Percentiles rank a stretch among this genome's conserved stretches.
These are phyloP conservation scores for Plantago coronopus DNA, from an alignment of 305 asterid genomes.

Conservation along the genomic window DNA sequence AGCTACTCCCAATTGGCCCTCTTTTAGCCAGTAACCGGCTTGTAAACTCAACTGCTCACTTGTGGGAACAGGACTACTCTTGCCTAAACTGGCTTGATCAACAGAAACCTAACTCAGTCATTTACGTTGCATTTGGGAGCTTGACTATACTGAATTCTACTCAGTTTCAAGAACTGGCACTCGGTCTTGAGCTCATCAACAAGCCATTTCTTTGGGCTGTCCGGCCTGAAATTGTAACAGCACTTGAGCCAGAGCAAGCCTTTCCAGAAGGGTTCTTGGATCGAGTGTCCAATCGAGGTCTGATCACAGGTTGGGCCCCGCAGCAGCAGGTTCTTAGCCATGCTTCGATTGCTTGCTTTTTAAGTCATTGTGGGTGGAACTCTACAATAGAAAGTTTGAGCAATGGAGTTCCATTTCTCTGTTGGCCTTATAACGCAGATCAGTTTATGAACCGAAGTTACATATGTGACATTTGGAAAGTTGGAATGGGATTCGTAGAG, in stretches of 20 bases:
- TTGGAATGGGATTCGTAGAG: constrained; percentile 27
- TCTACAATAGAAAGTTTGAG: constrained; percentile 34
- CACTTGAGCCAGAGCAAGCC: background rate
- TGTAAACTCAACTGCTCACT: constrained; percentile 15
- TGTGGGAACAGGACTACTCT: constrained; percentile 23
- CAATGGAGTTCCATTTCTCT: constrained; percentile 33
- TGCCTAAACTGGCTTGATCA: constrained; percentile 34
- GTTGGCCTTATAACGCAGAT: constrained; percentile 47
- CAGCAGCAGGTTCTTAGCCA: constrained; percentile 35
- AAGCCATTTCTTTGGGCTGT: constrained; percentile 40
- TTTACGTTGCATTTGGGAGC: constrained; percentile 45
- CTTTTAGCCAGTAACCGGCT: background rate
- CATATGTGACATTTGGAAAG: constrained; percentile 37
- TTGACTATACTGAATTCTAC: constrained; percentile 18
- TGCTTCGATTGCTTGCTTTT: constrained; percentile 33
- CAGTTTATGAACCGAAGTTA: constrained; percentile 29
- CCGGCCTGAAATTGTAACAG: constrained; percentile 19
- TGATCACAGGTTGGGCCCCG: constrained; percentile 40
- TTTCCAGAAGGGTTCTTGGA: constrained; percentile 32
- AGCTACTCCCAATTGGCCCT: constrained; percentile 29
- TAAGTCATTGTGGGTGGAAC: constrained; percentile 46
- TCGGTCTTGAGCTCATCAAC: constrained; percentile 31
- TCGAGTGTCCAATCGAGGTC: constrained; percentile 21
- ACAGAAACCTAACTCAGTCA: constrained; percentile 24
- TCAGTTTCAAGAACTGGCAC: constrained; percentile 37